Percentiles rank a stretch among this genome's conserved stretches.
These are phyloP conservation scores for Venturiaceae sp. DNA, from an alignment of 2,329 filamentous ascomycete genomes.

Conservation along the genomic window DNA sequence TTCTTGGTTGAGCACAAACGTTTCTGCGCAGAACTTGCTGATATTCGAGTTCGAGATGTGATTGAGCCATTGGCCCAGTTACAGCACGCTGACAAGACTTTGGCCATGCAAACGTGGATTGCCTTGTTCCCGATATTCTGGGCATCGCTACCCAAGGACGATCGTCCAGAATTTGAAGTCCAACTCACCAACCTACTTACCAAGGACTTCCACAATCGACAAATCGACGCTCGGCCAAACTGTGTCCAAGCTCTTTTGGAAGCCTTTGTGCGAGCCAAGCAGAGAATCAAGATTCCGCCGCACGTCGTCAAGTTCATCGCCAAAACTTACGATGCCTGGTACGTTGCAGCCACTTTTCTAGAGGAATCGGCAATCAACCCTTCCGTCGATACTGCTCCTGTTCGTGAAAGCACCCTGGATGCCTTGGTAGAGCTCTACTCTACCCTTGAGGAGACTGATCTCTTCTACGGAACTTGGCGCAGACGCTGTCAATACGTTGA, in stretches of 20 bases:
- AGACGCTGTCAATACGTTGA: slow-evolving; percentile 93
- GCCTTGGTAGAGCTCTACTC: slow-evolving; percentile 91
- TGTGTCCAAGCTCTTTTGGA: slow-evolving; percentile 89
- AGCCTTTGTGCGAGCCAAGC: slow-evolving; percentile 73
- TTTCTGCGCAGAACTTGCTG: slow-evolving; percentile 75
- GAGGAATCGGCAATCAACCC: slow-evolving; percentile 83
- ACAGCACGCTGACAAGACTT: slow-evolving; percentile 74
- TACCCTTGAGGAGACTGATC: slow-evolving; percentile 82
- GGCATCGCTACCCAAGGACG: slow-evolving; percentile 79
- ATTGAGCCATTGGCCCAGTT: slow-evolving; percentile 85
- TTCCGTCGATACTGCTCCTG: slow-evolving; percentile 69
- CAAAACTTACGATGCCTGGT: slow-evolving; percentile 94
- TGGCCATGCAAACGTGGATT: slow-evolving; percentile 86
- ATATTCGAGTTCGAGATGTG: slow-evolving; percentile 79
- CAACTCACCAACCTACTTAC: slow-evolving; percentile 84
- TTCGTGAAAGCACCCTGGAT: slow-evolving; percentile 91
- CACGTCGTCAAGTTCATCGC: slow-evolving; percentile 95
- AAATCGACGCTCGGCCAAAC: slow-evolving; percentile 91
- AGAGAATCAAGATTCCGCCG: slow-evolving; percentile 84
- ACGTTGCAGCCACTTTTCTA: slow-evolving; percentile 81
- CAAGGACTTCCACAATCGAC: slow-evolving; percentile 89
- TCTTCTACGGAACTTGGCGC: slow-evolving; percentile 97
- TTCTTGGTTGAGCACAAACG: slow-evolving; percentile 69
- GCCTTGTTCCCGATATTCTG: slow-evolving; percentile 87
- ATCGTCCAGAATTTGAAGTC: slow-evolving; percentile 81